Base-by-base conservation (phyloP, 2,329 filamentous ascomycete species). In the Cercospora nicotianae region DNA sequence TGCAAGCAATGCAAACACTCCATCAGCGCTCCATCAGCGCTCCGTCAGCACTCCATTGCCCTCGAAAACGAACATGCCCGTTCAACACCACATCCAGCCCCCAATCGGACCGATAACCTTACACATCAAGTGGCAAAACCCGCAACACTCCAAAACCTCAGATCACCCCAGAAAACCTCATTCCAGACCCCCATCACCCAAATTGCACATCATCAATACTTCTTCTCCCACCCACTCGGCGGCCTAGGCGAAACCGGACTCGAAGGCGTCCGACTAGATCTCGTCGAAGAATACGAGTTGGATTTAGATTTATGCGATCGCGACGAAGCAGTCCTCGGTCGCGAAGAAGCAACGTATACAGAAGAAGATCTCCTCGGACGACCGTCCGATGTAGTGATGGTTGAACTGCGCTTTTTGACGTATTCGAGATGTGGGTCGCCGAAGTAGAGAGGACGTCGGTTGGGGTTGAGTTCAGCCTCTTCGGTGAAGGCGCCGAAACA, bases 401-500 rank as follows among this genome's bases (percentile, higher is more conserved):
- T 42, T 1, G 62, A 64, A 20, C 48, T 64, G 28, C 62, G 48
- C 6, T 64, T 64, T 9, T 42, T 58, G 62, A 64, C 62, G 53
- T 64, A 64, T 57, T 64, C 62, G n/a, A 64, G 62, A 3, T 33
- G 51, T 9, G 30, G 51, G 23, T 64, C 62, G 62, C 62, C 51
- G 18, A 64, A 64, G 23, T 58, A 64, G 62, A 64, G 51, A 4
- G 62, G 62, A 10, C 62, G 31, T 53, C 62, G 62, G 23, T 64
- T 64, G 62, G 62, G 62, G 18, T 64, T 64, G 31, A 39, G 20
- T 23, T 64, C 62, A 4, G 62, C 62, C 33, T 64, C 62, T 48
- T 64, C 62, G 31, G 62, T 64, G 33, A 64, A 64, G 13, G 62
- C 51, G 51, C 51, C 51, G 51, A 64, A 64, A 64, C 62, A 64